These are phyloP conservation scores for Sutorius australiensis DNA, from an alignment of 768 basidiomycete species.

Conservation along the genomic window DNA sequence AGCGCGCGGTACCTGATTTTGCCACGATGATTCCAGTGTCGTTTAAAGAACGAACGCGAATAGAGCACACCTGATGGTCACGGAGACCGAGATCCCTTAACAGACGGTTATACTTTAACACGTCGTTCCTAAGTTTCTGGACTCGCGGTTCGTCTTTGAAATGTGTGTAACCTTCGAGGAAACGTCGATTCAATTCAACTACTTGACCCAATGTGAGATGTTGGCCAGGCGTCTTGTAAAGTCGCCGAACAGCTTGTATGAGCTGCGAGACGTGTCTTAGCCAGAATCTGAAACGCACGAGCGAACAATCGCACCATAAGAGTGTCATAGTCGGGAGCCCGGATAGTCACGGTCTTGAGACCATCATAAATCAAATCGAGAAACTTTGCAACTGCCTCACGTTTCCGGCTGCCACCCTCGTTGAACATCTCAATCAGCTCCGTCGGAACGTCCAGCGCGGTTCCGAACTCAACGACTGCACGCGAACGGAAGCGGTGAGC, in stretches of 20 bases:
- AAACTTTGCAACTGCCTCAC: conserved; percentile 86
- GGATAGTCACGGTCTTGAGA: conserved; percentile 91
- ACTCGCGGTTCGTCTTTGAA: conserved; percentile 93
- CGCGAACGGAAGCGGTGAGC: conserved; percentile 89
- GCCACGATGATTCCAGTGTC: background rate
- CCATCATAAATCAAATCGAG: conserved; percentile 90
- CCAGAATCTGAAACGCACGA: background rate
- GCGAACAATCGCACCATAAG: conserved; percentile 69
- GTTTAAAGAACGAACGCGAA: background rate
- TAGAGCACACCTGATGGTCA: conserved; percentile 74
- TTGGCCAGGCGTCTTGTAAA: conserved; percentile 94
- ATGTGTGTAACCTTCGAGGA: conserved; percentile 88
- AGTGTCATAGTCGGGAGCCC: conserved; percentile 96
- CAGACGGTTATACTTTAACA: conserved; percentile 85
- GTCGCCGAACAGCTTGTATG: conserved; percentile 89
- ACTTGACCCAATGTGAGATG: conserved; percentile 93
- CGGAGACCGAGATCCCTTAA: conserved; percentile 87
- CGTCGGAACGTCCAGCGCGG: conserved; percentile 84
- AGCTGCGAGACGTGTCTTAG: conserved; percentile 46
- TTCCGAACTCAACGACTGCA: conserved; percentile 95
- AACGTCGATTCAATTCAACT: conserved; percentile 88
- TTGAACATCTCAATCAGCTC: conserved; percentile 90
- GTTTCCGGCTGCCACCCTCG: conserved; percentile 80
- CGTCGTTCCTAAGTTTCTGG: conserved; percentile 71
- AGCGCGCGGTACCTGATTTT: conserved; percentile 73